Evolutionary conservation across 2,329 filamentous ascomycete genomes (phyloP).

Genomic region (Coniochaeta ligniaria): DNA sequence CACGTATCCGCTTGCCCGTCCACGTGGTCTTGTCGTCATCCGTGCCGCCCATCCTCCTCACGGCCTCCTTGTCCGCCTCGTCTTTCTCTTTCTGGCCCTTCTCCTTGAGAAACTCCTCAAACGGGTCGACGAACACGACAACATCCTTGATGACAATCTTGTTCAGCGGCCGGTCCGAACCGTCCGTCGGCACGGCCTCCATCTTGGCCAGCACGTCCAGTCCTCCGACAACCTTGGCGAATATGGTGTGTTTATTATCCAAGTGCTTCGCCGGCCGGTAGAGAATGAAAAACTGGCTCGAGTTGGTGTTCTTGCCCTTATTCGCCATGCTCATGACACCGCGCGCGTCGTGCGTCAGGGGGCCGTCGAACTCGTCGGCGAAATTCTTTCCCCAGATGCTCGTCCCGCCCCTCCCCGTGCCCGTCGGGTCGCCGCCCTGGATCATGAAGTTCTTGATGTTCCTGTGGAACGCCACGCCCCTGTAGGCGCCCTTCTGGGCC

Average conservation of each 20-base stretch:
- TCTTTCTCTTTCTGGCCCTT: slow-evolving; percentile 55
- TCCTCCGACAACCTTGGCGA: slow-evolving; percentile 77
- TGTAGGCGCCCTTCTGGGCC: slow-evolving; percentile 86
- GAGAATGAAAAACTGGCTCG: slow-evolving; percentile 88
- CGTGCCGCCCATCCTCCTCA: slow-evolving; percentile 59
- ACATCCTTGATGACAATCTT: slow-evolving; percentile 79
- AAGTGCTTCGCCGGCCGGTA: slow-evolving; percentile 82
- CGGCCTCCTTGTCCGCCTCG: slow-evolving; percentile 52
- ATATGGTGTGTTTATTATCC: slow-evolving; percentile 95
- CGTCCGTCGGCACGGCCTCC: slow-evolving; percentile 70
- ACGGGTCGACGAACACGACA: slow-evolving; percentile 85
- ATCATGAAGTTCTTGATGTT: slow-evolving; percentile 98
- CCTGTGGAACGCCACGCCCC: slow-evolving; percentile 76
- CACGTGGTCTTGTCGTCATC: slow-evolving; percentile 90
- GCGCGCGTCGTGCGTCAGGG: slow-evolving; percentile 71
- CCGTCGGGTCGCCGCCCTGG: slow-evolving; percentile 89
- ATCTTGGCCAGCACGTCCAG: slow-evolving; percentile 64
- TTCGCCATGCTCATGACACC: slow-evolving; percentile 93
- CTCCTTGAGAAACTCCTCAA: slow-evolving; percentile 83
- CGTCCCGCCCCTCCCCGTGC: slow-evolving; percentile 81
- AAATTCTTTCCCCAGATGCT: slow-evolving; percentile 96
- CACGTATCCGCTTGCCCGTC: slow-evolving; percentile 86
- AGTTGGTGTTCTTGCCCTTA: slow-evolving; percentile 97
- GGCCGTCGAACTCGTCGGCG: slow-evolving; percentile 86
- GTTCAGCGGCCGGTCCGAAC: slow-evolving; percentile 65